phyloP scores from a whole-genome alignment of 306 rosid genomes.

The Quillaja saponaria region DNA sequence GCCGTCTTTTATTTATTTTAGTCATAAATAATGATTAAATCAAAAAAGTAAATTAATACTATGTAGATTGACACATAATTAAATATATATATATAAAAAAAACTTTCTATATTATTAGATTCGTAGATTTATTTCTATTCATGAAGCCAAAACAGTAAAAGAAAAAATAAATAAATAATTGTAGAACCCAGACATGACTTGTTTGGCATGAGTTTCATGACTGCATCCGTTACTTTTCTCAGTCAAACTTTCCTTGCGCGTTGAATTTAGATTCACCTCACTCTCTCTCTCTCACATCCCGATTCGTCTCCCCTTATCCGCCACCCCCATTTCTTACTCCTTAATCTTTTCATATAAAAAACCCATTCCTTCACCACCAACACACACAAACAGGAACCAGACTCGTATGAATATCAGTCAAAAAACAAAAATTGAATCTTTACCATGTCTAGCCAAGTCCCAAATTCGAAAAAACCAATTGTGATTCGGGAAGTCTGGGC shows the following conservation, averaged over 20 bases:
- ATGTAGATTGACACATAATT: too few relatives aligned
- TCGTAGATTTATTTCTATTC: too few relatives aligned
- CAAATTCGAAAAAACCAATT: constrained; percentile 30
- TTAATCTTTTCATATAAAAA: constrained; percentile 3
- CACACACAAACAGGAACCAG: background rate
- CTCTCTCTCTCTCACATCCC: background rate
- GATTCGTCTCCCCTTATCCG: constrained; percentile 14
- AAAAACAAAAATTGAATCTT: background rate
- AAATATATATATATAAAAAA: too few relatives aligned
- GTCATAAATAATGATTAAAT: too few relatives aligned
- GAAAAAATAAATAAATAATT: too few relatives aligned
- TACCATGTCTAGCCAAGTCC: constrained; percentile 18
- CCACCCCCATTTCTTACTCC: background rate
- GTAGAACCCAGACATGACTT: too few relatives aligned
- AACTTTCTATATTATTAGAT: too few relatives aligned
- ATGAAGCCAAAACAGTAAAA: too few relatives aligned
- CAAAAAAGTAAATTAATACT: too few relatives aligned
- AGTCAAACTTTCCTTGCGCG: constrained; percentile 40
- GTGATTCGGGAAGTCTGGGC: constrained; percentile 70
- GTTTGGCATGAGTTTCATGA: too few relatives aligned
- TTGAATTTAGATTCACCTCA: constrained; percentile 28
- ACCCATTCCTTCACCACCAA: background rate
- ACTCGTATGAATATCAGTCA: background rate
- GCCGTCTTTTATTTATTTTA: too few relatives aligned
- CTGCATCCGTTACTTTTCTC: background rate